These are phyloP conservation scores for Lasiodiplodia sp. DNA, from an alignment of 2,329 filamentous ascomycete genomes.

Conservation along the genomic window DNA sequence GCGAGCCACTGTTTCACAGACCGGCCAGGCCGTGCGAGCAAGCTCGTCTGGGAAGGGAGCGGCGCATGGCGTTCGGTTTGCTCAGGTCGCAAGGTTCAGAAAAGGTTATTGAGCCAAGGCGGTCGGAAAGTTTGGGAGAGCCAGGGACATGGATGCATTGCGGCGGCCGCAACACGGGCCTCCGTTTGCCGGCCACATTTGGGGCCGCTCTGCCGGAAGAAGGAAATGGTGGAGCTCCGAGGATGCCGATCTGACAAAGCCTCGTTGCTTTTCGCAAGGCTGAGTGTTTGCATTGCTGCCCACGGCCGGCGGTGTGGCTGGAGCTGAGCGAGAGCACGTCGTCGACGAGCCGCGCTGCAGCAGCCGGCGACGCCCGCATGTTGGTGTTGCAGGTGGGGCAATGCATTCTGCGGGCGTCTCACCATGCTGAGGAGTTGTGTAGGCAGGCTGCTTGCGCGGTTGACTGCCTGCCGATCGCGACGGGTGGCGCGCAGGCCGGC, in stretches of 20 bases:
- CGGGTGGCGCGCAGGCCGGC: constrained; percentile 4
- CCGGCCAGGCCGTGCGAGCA: constrained; percentile 3
- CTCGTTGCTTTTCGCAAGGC: constrained; percentile 18
- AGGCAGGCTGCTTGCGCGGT: neutral
- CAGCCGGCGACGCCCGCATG: neutral
- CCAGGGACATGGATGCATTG: constrained; percentile 22
- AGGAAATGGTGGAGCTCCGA: constrained; percentile 13
- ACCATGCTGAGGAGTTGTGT: constrained; percentile 13
- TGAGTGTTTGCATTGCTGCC: constrained; percentile 9
- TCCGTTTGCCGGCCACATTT: constrained; percentile 15
- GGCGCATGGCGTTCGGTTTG: constrained; percentile 15
- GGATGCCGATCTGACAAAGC: neutral
- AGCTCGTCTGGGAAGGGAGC: constrained; percentile 20
- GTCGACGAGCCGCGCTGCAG: constrained; percentile 7
- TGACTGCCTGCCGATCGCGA: constrained; percentile 10
- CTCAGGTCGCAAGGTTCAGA: constrained; percentile 19
- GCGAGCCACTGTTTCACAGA: constrained; percentile 13
- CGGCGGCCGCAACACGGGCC: neutral
- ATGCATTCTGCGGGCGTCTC: constrained; percentile 16
- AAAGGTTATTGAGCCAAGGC: constrained; percentile 23
- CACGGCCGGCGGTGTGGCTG: neutral
- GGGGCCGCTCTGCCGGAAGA: constrained; percentile 4
- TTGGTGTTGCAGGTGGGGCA: constrained; percentile 14
- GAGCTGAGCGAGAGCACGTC: constrained; percentile 9
- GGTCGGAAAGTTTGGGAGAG: constrained; percentile 15